Conservation (phyloP, 768 basidiomycete species). For the Cystobasidium tubakii region DNA sequence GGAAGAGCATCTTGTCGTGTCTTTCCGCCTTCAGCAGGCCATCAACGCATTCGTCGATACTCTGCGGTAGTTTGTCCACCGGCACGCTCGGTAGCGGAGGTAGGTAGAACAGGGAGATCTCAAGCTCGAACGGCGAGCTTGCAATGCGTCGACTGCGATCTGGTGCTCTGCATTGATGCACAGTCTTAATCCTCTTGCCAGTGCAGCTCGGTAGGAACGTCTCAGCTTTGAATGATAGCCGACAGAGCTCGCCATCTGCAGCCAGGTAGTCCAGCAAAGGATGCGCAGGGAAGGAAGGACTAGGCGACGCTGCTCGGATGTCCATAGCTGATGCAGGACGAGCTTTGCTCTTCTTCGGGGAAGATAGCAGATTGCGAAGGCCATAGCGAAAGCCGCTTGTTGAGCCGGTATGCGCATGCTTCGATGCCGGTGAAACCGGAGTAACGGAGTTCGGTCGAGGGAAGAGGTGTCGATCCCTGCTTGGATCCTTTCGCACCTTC, state of each 20-base stretch:
- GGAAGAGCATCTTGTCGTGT: slow-evolving; percentile 20
- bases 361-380: not conserved
- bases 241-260: slow-evolving; percentile 1
- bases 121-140: not conserved
- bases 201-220: not conserved
- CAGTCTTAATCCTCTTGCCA: slow-evolving; percentile 10
- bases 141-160: not conserved
- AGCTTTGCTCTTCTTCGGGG: slow-evolving; percentile 33
- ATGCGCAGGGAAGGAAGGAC: slow-evolving; percentile 1
- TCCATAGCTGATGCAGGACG: slow-evolving; percentile 27
- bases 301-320: not conserved
- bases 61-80: slow-evolving; percentile 23
- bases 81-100: slow-evolving; percentile 28
- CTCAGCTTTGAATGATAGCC: not conserved
- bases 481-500: slow-evolving; percentile 21
- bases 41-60: slow-evolving; percentile 30
- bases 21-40: slow-evolving; percentile 16
- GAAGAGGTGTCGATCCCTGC: slow-evolving; percentile 8
- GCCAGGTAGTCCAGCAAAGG: slow-evolving; percentile 33
- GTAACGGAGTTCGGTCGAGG: not conserved
- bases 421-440: not conserved
- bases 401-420: slow-evolving; percentile 14
- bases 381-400: slow-evolving; percentile 28
- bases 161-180: slow-evolving; percentile 5
- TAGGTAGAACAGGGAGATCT: slow-evolving; percentile 27